A percentile compares a stretch with the other conserved stretches of the same genome.
phyloP scores from a whole-genome alignment of 345 rosid species.

The Lepidium didymum region DNA sequence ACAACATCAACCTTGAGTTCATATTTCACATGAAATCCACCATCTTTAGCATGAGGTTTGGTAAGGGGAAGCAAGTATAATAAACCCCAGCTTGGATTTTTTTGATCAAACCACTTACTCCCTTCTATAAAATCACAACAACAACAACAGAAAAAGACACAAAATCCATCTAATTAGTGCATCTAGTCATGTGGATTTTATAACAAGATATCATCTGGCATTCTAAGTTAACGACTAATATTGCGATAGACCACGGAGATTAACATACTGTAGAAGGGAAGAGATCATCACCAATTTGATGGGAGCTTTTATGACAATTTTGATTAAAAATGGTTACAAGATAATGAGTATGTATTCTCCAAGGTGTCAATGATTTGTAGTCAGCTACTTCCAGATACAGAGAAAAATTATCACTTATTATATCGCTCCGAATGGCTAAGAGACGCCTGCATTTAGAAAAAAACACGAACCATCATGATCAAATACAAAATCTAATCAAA shows the following conservation, averaged over 20 bases:
- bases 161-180: background rate
- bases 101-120: background rate
- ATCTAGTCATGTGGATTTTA: background rate
- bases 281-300: background rate
- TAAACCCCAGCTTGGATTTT: background rate
- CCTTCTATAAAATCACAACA: background rate
- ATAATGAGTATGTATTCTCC: background rate
- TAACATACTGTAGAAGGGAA: background rate
- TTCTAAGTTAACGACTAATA: no score
- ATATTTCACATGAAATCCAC: conserved; percentile 41
- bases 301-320: background rate
- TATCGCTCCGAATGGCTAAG: conserved; percentile 49
- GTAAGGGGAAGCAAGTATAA: background rate
- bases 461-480: background rate
- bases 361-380: background rate
- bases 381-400: background rate
- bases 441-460: conserved; percentile 44
- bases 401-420: background rate
- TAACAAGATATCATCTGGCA: no score
- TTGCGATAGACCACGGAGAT: no score
- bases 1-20: conserved; percentile 55
- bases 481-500: no score
- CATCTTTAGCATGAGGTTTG: background rate
- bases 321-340: background rate
- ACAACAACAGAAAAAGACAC: no score